phyloP scores from a whole-genome alignment of 352 stramenopile genomes.

The Phytophthora vignae region DNA sequence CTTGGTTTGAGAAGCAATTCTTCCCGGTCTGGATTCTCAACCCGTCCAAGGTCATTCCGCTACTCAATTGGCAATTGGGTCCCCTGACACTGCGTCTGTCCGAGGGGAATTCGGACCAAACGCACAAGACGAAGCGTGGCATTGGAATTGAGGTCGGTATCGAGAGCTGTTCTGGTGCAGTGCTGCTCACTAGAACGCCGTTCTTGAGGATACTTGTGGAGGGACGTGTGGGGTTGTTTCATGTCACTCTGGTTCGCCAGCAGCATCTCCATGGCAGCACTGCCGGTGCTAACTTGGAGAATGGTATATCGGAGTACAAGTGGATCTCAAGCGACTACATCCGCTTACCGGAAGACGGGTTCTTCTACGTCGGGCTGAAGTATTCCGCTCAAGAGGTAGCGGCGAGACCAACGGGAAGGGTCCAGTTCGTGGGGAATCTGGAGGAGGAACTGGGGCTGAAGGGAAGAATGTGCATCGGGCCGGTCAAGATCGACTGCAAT shows the following conservation, averaged over 20 bases:
- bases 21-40: conserved; percentile 33
- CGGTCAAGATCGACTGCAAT: conserved; percentile 70
- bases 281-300: conserved; percentile 2
- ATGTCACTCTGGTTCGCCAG: conserved; percentile 48
- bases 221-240: conserved; percentile 60
- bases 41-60: conserved; percentile 37
- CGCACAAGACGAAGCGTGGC: conserved; percentile 19
- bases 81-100: conserved; percentile 51
- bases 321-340: conserved; percentile 76
- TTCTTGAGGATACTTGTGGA: conserved; percentile 60
- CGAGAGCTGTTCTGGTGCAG: conserved; percentile 55
- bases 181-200: conserved; percentile 44
- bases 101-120: conserved; percentile 29
- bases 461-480: conserved; percentile 62
- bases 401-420: conserved; percentile 22
- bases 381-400: conserved; percentile 42
- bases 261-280: conserved; percentile 6
- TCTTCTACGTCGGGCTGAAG: conserved; percentile 75
- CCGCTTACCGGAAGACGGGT: conserved; percentile 65
- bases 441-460: conserved; percentile 63
- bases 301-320: conserved; percentile 40
- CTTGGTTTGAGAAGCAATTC: conserved; percentile 40
- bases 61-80: conserved; percentile 71
- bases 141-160: conserved; percentile 54
- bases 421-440: conserved; percentile 27